Evolutionary conservation across 305 asterid species (phyloP).

Genomic region (Fraxinus sp.): DNA sequence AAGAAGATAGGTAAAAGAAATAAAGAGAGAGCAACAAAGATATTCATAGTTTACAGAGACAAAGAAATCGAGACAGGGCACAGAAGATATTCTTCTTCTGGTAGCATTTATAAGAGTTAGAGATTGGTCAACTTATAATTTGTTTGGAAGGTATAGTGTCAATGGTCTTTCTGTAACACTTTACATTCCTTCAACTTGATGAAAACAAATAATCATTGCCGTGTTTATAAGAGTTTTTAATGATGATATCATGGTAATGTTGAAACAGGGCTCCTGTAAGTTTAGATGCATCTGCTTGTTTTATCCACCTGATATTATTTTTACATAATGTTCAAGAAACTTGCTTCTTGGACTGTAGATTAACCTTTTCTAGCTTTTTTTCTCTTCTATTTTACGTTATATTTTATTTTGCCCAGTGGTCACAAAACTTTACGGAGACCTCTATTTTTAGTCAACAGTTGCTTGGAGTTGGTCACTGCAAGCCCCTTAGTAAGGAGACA

Average conservation of each 20-base stretch:
- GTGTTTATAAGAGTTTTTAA: background rate
- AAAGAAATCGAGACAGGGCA: background rate
- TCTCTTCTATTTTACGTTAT: background rate
- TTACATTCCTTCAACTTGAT: background rate
- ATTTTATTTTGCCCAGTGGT: background rate
- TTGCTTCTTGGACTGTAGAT: background rate
- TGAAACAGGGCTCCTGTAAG: background rate
- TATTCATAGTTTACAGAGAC: background rate
- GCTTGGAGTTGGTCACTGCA: background rate
- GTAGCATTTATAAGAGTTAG: background rate
- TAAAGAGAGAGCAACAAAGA: conserved; percentile 7
- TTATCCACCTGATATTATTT: background rate
- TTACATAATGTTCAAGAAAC: background rate
- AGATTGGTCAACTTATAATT: background rate
- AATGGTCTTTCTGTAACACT: background rate
- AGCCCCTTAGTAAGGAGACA: background rate
- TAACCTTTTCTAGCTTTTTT: background rate
- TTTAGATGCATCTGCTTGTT: background rate
- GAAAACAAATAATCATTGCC: background rate
- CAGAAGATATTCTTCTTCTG: background rate
- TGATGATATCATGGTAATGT: background rate
- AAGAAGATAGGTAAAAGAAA: conserved; percentile 20
- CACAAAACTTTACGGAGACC: background rate
- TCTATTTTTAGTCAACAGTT: background rate
- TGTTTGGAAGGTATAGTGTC: background rate